These are phyloP conservation scores for Colletotrichum theobromicola DNA, from an alignment of 2,329 filamentous ascomycete genomes.

Conservation along the genomic window DNA sequence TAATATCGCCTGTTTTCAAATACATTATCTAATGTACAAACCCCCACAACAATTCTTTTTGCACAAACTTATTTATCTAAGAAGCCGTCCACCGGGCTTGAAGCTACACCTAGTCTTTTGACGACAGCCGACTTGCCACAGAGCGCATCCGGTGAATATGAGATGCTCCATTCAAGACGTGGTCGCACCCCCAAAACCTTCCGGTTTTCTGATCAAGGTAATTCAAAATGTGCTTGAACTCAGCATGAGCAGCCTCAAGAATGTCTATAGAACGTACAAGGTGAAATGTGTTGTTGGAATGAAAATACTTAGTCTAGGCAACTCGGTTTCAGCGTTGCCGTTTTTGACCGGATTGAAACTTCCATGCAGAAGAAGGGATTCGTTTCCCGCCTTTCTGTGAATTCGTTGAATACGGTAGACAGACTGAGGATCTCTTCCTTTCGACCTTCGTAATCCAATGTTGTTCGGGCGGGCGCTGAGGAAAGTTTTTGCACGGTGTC, in stretches of 20 bases:
- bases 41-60: too few relatives aligned
- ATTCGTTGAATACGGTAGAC: not conserved
- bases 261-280: not conserved
- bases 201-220: not conserved
- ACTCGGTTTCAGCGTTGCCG: not conserved
- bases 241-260: not conserved
- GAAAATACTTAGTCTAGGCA: not conserved
- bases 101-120: accelerated
- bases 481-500: not conserved
- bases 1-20: too few relatives aligned
- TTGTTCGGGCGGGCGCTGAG: not conserved
- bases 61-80: too few relatives aligned
- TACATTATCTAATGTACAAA: too few relatives aligned
- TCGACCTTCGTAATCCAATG: not conserved
- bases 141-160: too few relatives aligned
- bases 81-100: too few relatives aligned
- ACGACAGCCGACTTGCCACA: too few relatives aligned
- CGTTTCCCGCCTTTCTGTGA: not conserved
- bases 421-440: not conserved
- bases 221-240: not conserved
- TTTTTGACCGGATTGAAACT: not conserved
- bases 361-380: not conserved
- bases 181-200: not conserved
- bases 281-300: not conserved
- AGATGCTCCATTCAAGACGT: accelerated